Evolutionary conservation across 768 basidiomycete species (phyloP).

Genomic region (Macrocybe gigantea): DNA sequence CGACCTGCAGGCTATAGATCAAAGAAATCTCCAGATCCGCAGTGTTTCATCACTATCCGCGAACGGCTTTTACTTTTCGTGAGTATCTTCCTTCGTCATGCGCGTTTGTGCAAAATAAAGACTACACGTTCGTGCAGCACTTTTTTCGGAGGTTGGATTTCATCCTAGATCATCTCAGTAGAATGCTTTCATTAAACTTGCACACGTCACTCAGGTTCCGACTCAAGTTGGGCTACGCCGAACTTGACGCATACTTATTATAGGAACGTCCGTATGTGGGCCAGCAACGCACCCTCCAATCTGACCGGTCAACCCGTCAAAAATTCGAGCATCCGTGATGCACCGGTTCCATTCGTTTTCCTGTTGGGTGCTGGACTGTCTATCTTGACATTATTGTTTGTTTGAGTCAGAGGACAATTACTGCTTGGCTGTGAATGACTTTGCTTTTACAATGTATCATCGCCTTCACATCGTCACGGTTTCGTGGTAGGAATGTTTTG

Average conservation of each 20-base stretch:
- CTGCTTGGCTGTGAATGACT: no score
- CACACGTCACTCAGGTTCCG: slow-evolving; percentile 38
- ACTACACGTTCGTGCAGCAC: slow-evolving; percentile 37
- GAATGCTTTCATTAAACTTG: neutral
- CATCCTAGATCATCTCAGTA: neutral
- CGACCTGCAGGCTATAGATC: slow-evolving; percentile 53
- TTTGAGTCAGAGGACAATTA: no score
- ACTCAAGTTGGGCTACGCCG: slow-evolving; percentile 68
- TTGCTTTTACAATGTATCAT: no score
- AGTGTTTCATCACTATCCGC: slow-evolving; percentile 42
- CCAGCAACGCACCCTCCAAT: slow-evolving; percentile 43
- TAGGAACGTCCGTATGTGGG: slow-evolving; percentile 68
- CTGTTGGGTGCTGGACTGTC: no score
- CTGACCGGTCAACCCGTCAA: slow-evolving; percentile 29
- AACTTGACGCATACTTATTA: slow-evolving; percentile 66
- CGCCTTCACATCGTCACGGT: no score
- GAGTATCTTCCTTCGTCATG: slow-evolving; percentile 17
- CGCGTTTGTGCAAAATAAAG: neutral
- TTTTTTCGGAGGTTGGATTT: slow-evolving; percentile 66
- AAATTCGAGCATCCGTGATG: neutral
- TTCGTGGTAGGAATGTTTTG: no score
- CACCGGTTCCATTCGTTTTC: no score
- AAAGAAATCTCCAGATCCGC: slow-evolving; percentile 62
- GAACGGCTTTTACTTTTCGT: slow-evolving; percentile 80
- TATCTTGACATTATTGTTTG: no score